Conservation (phyloP, 768 basidiomycete genomes). For the Russula ochroleuca region DNA sequence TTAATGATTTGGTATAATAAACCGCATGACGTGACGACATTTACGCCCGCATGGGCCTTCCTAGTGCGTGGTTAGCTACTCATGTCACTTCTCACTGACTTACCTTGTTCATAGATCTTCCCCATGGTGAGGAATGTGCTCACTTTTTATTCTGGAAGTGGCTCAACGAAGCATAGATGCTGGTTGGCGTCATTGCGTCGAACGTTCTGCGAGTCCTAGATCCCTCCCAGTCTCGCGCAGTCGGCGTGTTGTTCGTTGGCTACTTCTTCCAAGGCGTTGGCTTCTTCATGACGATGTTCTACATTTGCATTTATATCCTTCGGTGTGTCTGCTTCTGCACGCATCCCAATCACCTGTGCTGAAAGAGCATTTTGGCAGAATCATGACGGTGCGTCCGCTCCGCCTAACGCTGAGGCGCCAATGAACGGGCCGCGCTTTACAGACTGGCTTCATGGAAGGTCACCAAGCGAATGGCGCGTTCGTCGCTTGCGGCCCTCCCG, state of each 20-base stretch:
- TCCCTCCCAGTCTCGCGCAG: slow-evolving; percentile 36
- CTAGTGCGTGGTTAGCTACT: slow-evolving; percentile 34
- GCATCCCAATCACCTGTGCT: not conserved
- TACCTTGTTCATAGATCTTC: slow-evolving; percentile 33
- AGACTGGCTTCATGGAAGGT: slow-evolving; percentile 47
- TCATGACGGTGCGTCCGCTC: slow-evolving; percentile 37
- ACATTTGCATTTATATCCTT: slow-evolving; percentile 48
- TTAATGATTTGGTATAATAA: slow-evolving; percentile 48
- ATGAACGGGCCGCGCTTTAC: not conserved
- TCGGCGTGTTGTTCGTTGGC: slow-evolving; percentile 42
- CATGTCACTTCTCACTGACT: not conserved
- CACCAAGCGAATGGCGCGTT: slow-evolving; percentile 49
- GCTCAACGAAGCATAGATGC: slow-evolving; percentile 37
- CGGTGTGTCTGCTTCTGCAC: slow-evolving; percentile 32
- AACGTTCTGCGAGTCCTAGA: slow-evolving; percentile 41
- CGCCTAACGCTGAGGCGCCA: not conserved
- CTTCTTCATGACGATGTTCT: slow-evolving; percentile 49
- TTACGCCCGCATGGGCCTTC: slow-evolving; percentile 39
- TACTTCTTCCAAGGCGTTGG: slow-evolving; percentile 50
- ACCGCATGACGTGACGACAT: slow-evolving; percentile 42
- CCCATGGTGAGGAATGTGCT: slow-evolving; percentile 30
- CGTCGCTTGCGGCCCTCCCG: slow-evolving; percentile 46
- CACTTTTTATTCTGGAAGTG: not conserved
- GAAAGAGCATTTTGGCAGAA: slow-evolving; percentile 28
- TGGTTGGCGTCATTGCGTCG: slow-evolving; percentile 46